phyloP scores from a whole-genome alignment of 345 rosid genomes.

The Eutrema heterophyllum region DNA sequence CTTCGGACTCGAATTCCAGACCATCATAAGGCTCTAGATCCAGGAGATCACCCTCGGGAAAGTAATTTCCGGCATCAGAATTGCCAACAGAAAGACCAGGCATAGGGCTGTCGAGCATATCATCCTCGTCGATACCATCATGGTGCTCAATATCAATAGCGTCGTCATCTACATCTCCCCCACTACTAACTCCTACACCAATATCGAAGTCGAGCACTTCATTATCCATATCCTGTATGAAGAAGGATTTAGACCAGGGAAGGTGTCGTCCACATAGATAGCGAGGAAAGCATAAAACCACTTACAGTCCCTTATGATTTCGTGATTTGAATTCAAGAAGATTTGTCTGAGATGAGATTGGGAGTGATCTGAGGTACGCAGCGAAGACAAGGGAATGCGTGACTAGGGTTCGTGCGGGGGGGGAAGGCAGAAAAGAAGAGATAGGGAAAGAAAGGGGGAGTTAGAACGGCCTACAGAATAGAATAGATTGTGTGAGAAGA shows the following conservation, averaged over 20 bases:
- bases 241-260: neutral
- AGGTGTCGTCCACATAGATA: neutral
- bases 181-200: constrained; percentile 39
- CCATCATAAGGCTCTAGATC: constrained; percentile 68
- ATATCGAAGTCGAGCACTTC: constrained; percentile 44
- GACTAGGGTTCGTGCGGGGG: neutral
- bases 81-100: constrained; percentile 11
- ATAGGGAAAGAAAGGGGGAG: neutral
- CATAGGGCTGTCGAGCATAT: constrained; percentile 39
- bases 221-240: constrained; percentile 24
- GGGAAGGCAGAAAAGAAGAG: neutral
- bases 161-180: constrained; percentile 38
- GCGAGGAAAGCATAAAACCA: neutral
- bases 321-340: neutral
- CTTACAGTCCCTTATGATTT: neutral
- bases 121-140: constrained; percentile 30
- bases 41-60: constrained; percentile 36
- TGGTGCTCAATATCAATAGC: constrained; percentile 35
- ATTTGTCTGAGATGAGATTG: neutral
- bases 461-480: too few species aligned
- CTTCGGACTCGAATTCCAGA: constrained; percentile 63
- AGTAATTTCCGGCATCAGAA: constrained; percentile 29
- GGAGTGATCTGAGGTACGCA: neutral
- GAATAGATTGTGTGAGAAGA: neutral
- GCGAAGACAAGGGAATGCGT: neutral